Percentiles rank a stretch among this genome's conserved stretches.
These are phyloP conservation scores for Podospora conica DNA, from an alignment of 495 filamentous ascomycete species.

Conservation along the genomic window DNA sequence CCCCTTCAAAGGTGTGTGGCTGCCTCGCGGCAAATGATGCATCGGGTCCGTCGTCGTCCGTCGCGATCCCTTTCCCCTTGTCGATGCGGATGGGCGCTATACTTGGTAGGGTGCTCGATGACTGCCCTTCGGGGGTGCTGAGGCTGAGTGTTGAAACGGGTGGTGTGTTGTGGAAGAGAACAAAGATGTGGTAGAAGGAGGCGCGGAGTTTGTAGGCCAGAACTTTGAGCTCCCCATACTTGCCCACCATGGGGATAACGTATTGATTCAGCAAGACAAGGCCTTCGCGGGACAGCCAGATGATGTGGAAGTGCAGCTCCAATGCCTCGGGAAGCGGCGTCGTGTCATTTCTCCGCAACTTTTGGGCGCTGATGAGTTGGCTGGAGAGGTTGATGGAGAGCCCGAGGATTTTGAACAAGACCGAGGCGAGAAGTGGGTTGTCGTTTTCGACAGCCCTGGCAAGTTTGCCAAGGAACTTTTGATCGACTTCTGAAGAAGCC, in stretches of 20 bases:
- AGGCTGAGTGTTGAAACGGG: constrained; percentile 37
- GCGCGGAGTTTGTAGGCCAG: constrained; percentile 87
- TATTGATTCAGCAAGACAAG: constrained; percentile 79
- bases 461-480: constrained; percentile 87
- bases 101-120: constrained; percentile 20
- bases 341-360: constrained; percentile 75
- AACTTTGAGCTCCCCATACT: constrained; percentile 71
- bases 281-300: constrained; percentile 93
- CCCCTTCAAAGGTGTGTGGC: constrained; percentile 41
- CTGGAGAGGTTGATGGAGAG: constrained; percentile 82
- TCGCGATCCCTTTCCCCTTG: constrained; percentile 42
- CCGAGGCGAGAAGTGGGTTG: constrained; percentile 68
- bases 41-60: constrained; percentile 26
- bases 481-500: constrained; percentile 94
- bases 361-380: constrained; percentile 75
- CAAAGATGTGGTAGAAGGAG: constrained; percentile 93
- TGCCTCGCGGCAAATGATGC: constrained; percentile 29
- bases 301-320: constrained; percentile 83
- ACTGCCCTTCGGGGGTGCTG: constrained; percentile 27
- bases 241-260: constrained; percentile 70
- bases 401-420: constrained; percentile 84
- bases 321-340: constrained; percentile 74
- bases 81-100: constrained; percentile 27
- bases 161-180: constrained; percentile 80
- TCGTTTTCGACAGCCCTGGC: constrained; percentile 65